These are phyloP conservation scores for Starmerella bacillaris DNA, from an alignment of 805 yeast species.

Conservation along the genomic window DNA sequence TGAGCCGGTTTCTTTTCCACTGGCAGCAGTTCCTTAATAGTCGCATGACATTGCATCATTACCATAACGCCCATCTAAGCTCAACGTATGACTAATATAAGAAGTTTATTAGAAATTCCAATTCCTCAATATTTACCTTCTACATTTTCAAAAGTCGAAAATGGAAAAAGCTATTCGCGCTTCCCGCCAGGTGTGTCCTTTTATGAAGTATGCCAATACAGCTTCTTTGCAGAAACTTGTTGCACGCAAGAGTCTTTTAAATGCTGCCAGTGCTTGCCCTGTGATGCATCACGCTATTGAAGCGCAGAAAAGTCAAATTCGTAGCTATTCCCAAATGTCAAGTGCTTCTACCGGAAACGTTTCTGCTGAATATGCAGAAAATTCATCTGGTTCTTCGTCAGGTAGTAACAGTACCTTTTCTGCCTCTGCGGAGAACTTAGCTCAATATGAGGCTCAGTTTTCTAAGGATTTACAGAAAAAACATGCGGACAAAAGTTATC, in stretches of 20 bases:
- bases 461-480: constrained; percentile 50
- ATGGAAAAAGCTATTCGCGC: constrained; percentile 72
- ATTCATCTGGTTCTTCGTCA: too few species aligned
- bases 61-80: too few species aligned
- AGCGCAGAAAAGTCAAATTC: background rate
- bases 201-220: constrained; percentile 42
- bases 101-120: too few species aligned
- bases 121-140: too few species aligned
- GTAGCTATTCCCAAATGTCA: background rate
- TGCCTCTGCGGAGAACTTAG: constrained; percentile 2
- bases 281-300: constrained; percentile 65
- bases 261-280: constrained; percentile 66
- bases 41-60: too few species aligned
- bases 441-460: constrained; percentile 24
- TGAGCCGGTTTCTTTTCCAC: too few species aligned
- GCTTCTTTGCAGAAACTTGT: constrained; percentile 43
- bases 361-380: too few species aligned
- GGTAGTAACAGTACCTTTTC: background rate
- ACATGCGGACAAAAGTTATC: constrained; percentile 76
- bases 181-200: constrained; percentile 70
- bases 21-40: too few species aligned
- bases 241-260: constrained; percentile 26
- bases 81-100: too few species aligned
- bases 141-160: too few species aligned
- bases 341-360: constrained; percentile 23